Conservation (phyloP, 176 grass and related monocot species). For the Carex kokanica region DNA sequence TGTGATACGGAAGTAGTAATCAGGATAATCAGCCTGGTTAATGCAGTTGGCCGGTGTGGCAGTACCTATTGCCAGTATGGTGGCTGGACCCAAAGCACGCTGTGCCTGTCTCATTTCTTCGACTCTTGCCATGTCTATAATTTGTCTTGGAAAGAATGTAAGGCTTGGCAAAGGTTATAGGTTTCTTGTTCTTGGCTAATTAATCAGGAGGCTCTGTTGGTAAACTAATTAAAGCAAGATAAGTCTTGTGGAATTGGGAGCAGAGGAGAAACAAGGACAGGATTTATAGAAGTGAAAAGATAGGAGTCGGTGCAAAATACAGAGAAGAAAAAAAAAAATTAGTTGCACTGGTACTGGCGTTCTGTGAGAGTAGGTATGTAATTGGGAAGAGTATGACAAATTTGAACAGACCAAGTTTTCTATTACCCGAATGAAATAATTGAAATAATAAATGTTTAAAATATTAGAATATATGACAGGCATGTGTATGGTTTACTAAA, state of each 20-base stretch:
- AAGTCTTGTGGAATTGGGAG: neutral
- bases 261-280: neutral
- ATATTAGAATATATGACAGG: too few species aligned
- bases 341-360: neutral
- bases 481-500: too few species aligned
- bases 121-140: slow-evolving; percentile 10
- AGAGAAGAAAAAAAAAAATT: neutral
- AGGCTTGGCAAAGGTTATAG: neutral
- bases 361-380: neutral
- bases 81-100: slow-evolving; percentile 1
- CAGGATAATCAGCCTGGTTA: slow-evolving; percentile 11
- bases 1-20: slow-evolving; percentile 28
- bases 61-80: slow-evolving; percentile 25
- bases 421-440: neutral
- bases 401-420: neutral
- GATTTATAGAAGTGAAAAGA: slow-evolving; percentile 1
- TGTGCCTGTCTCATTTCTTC: slow-evolving; percentile 31
- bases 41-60: slow-evolving; percentile 20
- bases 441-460: neutral
- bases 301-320: neutral
- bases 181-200: neutral
- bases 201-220: neutral
- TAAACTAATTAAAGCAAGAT: neutral
- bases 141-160: neutral
- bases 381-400: too few species aligned